These are phyloP conservation scores for Fusarium euwallaceae DNA, from an alignment of 2,329 filamentous ascomycete species.

Conservation along the genomic window DNA sequence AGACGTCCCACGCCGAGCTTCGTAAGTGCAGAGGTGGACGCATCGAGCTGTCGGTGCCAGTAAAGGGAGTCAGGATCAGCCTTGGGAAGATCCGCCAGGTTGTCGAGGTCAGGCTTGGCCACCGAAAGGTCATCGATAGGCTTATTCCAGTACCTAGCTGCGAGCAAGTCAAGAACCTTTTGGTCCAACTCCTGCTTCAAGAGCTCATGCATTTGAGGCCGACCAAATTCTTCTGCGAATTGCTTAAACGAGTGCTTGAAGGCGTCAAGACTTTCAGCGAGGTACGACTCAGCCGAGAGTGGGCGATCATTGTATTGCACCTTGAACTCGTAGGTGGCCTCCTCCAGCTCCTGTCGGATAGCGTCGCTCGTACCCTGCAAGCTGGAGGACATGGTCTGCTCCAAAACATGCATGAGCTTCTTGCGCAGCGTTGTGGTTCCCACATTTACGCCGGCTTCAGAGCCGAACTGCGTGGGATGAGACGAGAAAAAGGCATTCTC, in stretches of 20 bases:
- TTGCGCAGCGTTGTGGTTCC: conserved; percentile 90
- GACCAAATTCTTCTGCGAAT: conserved; percentile 90
- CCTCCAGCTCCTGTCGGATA: conserved; percentile 94
- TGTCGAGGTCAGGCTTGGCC: conserved; percentile 76
- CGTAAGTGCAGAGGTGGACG: conserved; percentile 88
- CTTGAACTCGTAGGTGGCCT: conserved; percentile 98
- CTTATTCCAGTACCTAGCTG: conserved; percentile 97
- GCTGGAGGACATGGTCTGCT: conserved; percentile 96
- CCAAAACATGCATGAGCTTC: conserved; percentile 96
- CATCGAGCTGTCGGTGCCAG: conserved; percentile 95
- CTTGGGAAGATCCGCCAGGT: conserved; percentile 83
- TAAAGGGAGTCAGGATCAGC: conserved; percentile 87
- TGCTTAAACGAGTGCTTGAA: conserved; percentile 99
- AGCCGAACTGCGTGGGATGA: conserved; percentile 84
- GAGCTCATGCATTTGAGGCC: conserved; percentile 88
- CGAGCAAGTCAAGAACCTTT: conserved; percentile 91
- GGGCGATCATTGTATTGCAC: conserved; percentile 99
- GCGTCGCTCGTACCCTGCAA: conserved; percentile 90
- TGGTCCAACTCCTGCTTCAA: conserved; percentile 95
- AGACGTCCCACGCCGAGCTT: conserved; percentile 94
- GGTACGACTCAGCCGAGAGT: conserved; percentile 93
- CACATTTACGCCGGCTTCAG: conserved; percentile 78
- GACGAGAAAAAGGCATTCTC: conserved; percentile 89
- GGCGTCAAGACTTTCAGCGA: conserved; percentile 92
- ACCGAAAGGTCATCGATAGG: conserved; percentile 86